These are phyloP conservation scores for Pseudopithomyces maydicus DNA, from an alignment of 2,329 filamentous ascomycete genomes.

Conservation along the genomic window DNA sequence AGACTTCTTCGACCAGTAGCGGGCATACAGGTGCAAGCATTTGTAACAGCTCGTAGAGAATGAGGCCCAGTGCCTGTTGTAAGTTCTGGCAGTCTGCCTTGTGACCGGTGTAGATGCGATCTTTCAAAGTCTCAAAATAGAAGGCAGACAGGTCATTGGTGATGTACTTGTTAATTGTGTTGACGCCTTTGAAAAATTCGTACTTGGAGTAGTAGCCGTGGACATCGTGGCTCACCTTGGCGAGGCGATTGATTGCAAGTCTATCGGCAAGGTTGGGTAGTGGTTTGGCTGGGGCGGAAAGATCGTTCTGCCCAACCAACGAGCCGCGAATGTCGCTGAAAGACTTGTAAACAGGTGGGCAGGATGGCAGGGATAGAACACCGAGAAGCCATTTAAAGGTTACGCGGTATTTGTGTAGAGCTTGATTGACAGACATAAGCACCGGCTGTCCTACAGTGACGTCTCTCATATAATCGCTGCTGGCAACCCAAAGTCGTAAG, in stretches of 20 bases:
- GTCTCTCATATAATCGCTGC: slow-evolving; percentile 89
- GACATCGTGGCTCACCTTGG: slow-evolving; percentile 68
- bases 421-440: slow-evolving; percentile 75
- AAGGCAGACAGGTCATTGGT: slow-evolving; percentile 85
- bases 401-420: slow-evolving; percentile 83
- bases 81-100: slow-evolving; percentile 64
- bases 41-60: slow-evolving; percentile 74
- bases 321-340: slow-evolving; percentile 24
- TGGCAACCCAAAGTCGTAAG: slow-evolving; percentile 87
- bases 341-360: slow-evolving; percentile 32
- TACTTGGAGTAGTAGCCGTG: slow-evolving; percentile 69
- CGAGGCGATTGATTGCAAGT: slow-evolving; percentile 77
- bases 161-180: slow-evolving; percentile 78
- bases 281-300: slow-evolving; percentile 1
- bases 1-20: slow-evolving; percentile 84
- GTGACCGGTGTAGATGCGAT: slow-evolving; percentile 84
- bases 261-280: slow-evolving; percentile 49
- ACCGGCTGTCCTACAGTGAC: slow-evolving; percentile 80
- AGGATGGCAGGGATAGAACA: slow-evolving; percentile 52
- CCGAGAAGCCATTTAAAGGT: slow-evolving; percentile 92
- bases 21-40: slow-evolving; percentile 85
- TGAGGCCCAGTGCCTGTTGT: slow-evolving; percentile 61
- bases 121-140: slow-evolving; percentile 92
- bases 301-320: slow-evolving; percentile 9
- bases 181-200: slow-evolving; percentile 82